A percentile compares a stretch with the other conserved stretches of the same genome.
These are phyloP conservation scores for Avena insularis DNA, from an alignment of 176 grass and related monocot species.

Conservation along the genomic window DNA sequence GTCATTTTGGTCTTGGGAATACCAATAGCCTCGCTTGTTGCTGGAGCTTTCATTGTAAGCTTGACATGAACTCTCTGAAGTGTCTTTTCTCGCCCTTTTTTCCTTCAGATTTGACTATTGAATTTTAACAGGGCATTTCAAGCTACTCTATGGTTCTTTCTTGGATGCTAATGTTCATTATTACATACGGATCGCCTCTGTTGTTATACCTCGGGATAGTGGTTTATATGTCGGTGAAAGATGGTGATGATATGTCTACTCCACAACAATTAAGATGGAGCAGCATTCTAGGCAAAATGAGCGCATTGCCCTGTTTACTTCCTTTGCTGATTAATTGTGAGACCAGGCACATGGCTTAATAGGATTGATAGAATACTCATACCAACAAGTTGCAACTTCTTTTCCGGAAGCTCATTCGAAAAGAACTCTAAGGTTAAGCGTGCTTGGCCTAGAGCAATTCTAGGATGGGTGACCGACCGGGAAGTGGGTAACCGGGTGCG, in stretches of 20 bases:
- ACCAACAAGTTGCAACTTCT: no score
- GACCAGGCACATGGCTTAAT: no score
- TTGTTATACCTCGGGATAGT: constrained; percentile 72
- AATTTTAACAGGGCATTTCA: constrained; percentile 79
- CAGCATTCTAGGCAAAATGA: constrained; percentile 46
- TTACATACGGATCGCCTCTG: constrained; percentile 80
- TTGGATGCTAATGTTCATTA: constrained; percentile 84
- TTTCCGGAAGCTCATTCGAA: no score
- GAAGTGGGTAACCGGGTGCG: no score
- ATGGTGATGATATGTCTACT: constrained; percentile 34
- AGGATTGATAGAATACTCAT: no score
- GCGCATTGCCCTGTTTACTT: constrained; percentile 71
- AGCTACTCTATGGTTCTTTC: constrained; percentile 79
- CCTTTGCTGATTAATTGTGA: constrained; percentile 63
- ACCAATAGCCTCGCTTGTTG: constrained; percentile 89
- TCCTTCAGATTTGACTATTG: constrained; percentile 40
- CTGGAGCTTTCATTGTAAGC: constrained; percentile 91
- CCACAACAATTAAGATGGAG: constrained; percentile 47
- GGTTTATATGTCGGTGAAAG: constrained; percentile 61
- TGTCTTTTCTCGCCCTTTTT: not conserved
- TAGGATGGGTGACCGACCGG: no score
- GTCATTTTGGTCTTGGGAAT: constrained; percentile 95
- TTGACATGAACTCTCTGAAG: constrained; percentile 22
- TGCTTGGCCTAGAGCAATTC: no score
- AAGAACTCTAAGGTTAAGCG: no score